Evolutionary conservation across 1,284 basidiomycete genomes (phyloP).

Genomic region (Ceratobasidium sp.): DNA sequence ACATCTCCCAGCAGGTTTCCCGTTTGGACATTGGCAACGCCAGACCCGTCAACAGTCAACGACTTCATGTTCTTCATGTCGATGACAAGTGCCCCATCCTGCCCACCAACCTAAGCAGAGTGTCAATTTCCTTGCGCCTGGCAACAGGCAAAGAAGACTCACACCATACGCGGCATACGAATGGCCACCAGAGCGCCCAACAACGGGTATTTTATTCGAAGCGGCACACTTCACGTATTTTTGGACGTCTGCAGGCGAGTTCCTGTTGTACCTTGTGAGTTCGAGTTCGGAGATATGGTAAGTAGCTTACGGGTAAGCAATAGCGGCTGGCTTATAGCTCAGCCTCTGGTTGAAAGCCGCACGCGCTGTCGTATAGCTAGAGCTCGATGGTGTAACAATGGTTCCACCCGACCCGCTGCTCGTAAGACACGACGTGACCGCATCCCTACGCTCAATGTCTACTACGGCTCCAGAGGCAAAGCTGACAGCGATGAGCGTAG

Average conservation of each 20-base stretch:
- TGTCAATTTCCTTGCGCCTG: neutral
- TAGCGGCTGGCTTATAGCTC: constrained; percentile 46
- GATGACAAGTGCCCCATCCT: constrained; percentile 46
- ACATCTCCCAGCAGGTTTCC: constrained; percentile 48
- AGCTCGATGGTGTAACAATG: constrained; percentile 7
- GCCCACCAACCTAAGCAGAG: constrained; percentile 43
- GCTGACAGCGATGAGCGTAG: constrained; percentile 10
- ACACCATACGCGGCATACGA: constrained; percentile 49
- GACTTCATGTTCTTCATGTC: constrained; percentile 48
- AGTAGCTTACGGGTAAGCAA: constrained; percentile 46
- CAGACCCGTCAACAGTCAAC: constrained; percentile 36
- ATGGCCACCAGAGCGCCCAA: constrained; percentile 49
- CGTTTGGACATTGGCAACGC: constrained; percentile 39
- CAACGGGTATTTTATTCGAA: constrained; percentile 39
- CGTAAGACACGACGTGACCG: constrained; percentile 32
- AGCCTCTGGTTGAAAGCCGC: constrained; percentile 46
- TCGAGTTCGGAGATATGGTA: neutral
- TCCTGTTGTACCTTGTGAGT: constrained; percentile 7
- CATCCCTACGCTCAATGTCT: constrained; percentile 12
- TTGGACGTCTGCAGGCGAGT: constrained; percentile 43
- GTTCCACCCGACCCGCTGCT: constrained; percentile 8
- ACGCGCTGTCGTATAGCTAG: constrained; percentile 1
- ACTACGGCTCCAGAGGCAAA: constrained; percentile 4
- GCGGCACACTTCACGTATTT: constrained; percentile 48
- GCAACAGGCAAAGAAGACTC: neutral